phyloP scores from a whole-genome alignment of 345 rosid genomes.

The Jatropha curcas region DNA sequence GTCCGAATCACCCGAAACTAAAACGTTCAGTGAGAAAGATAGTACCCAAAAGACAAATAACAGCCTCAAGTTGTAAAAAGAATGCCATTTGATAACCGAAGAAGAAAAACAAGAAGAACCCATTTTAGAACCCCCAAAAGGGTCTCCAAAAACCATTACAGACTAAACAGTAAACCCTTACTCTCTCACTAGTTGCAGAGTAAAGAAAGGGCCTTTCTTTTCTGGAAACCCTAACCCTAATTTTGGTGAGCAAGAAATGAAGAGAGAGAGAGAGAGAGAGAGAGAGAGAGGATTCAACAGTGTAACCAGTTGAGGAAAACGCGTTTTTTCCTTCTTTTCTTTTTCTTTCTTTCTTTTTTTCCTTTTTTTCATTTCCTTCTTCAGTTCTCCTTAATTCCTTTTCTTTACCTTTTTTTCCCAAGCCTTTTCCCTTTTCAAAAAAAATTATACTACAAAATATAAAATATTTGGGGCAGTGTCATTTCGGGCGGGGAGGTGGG shows the following conservation, averaged over 20 bases:
- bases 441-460: neutral
- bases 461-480: constrained; percentile 9
- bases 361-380: constrained; percentile 3
- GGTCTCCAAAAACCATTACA: constrained; percentile 16
- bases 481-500: constrained; percentile 15
- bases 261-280: constrained; percentile 16
- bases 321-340: constrained; percentile 52
- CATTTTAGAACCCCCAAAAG: constrained; percentile 43
- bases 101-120: constrained; percentile 38
- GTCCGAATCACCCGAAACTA: constrained; percentile 47
- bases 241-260: neutral
- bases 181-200: constrained; percentile 12
- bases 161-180: constrained; percentile 14
- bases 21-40: constrained; percentile 23
- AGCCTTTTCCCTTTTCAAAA: neutral
- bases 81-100: constrained; percentile 51
- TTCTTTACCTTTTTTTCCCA: neutral
- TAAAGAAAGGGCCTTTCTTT: constrained; percentile 3
- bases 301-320: constrained; percentile 41
- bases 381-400: neutral
- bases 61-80: constrained; percentile 32
- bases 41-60: constrained; percentile 30
- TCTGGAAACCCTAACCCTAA: constrained; percentile 36
- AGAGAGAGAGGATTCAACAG: constrained; percentile 35
- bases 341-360: no score